These are phyloP conservation scores for Aspergillus awamori DNA, from an alignment of 2,329 filamentous ascomycete species.

Conservation along the genomic window DNA sequence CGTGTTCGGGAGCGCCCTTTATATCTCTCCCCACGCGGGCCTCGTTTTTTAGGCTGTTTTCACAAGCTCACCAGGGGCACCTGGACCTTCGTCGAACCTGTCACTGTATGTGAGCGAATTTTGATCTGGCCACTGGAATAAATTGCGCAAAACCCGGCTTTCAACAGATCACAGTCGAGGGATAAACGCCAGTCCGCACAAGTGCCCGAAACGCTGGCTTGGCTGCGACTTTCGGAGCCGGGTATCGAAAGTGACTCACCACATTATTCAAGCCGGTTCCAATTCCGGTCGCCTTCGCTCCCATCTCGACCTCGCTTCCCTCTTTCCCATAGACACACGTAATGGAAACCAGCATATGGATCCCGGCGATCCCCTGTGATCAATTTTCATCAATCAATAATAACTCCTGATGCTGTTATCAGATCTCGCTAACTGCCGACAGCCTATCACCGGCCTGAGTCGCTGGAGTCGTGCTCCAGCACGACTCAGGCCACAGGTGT, in stretches of 20 bases:
- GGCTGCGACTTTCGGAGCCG: slow-evolving; percentile 28
- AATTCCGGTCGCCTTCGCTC: not conserved
- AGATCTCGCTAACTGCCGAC: slow-evolving; percentile 14
- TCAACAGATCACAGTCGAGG: not conserved
- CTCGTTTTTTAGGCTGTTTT: not conserved
- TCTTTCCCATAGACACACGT: slow-evolving; percentile 14
- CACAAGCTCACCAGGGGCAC: not conserved
- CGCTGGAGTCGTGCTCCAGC: slow-evolving; percentile 21
- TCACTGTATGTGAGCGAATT: slow-evolving; percentile 3
- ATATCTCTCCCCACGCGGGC: not conserved
- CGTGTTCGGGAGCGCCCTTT: not conserved
- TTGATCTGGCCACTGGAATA: slow-evolving; percentile 5
- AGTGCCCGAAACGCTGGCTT: slow-evolving; percentile 9
- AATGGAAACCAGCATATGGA: slow-evolving; percentile 15
- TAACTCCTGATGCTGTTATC: slow-evolving; percentile 2
- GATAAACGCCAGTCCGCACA: not conserved
- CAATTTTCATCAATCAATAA: slow-evolving; percentile 12
- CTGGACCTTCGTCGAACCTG: not conserved
- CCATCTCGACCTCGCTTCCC: slow-evolving; percentile 5
- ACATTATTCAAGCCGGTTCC: slow-evolving; percentile 6
- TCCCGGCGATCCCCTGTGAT: slow-evolving; percentile 1
- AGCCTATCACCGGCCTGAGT: slow-evolving; percentile 3
- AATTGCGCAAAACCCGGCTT: slow-evolving; percentile 8
- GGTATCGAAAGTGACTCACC: slow-evolving; percentile 10
- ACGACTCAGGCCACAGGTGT: slow-evolving; percentile 6